Conservation (phyloP, 1,284 basidiomycete species). For the Somion occarium region DNA sequence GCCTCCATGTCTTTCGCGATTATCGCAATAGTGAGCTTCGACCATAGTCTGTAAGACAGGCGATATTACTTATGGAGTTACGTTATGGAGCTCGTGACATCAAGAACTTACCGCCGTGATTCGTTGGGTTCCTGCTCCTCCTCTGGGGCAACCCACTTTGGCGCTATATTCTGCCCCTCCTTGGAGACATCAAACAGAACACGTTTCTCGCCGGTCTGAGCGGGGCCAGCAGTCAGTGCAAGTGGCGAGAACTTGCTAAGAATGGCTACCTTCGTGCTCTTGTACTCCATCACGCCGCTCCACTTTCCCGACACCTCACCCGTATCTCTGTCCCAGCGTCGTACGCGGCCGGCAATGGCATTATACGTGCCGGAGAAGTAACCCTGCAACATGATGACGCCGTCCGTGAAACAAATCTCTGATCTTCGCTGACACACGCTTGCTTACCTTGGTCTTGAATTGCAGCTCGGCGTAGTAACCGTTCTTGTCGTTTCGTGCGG, state of each 20-base stretch:
- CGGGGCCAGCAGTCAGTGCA: not conserved
- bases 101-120: constrained; percentile 62
- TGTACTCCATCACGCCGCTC: constrained; percentile 90
- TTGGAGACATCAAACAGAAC: constrained; percentile 83
- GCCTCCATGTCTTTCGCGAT: constrained; percentile 87
- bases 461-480: constrained; percentile 82
- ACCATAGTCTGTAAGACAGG: constrained; percentile 64
- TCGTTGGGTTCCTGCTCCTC: constrained; percentile 89
- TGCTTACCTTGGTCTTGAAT: constrained; percentile 90
- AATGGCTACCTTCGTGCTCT: constrained; percentile 58
- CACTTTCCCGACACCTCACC: constrained; percentile 92
- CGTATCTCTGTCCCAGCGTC: constrained; percentile 58
- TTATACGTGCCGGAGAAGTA: constrained; percentile 99
- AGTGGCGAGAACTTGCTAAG: not conserved
- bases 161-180: constrained; percentile 67
- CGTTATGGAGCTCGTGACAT: too few species aligned
- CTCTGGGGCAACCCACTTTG: constrained; percentile 83
- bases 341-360: constrained; percentile 79
- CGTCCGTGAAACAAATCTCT: too few species aligned
- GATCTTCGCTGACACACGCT: too few species aligned
- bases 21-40: constrained; percentile 85
- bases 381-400: constrained; percentile 71
- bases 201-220: constrained; percentile 65
- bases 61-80: not conserved
- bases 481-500: constrained; percentile 79